phyloP scores from a whole-genome alignment of 805 yeast genomes.

The Hanseniaspora vineae region DNA sequence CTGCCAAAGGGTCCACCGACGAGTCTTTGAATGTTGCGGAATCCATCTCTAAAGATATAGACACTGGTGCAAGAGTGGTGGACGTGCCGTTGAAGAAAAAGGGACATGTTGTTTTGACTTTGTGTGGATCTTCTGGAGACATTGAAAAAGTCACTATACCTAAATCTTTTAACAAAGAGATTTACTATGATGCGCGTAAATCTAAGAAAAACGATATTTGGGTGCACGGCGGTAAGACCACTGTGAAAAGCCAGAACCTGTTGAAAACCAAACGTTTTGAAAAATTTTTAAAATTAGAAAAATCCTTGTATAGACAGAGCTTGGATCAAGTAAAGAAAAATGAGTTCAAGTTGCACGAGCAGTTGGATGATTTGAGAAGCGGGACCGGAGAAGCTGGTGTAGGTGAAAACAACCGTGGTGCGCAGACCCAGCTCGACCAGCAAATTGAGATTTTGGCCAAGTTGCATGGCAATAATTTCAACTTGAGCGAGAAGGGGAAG shows the following conservation, averaged over 20 bases:
- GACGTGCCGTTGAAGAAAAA: constrained; percentile 62
- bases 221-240: constrained; percentile 58
- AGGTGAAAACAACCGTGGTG: not conserved
- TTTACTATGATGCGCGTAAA: constrained; percentile 85
- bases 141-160: constrained; percentile 84
- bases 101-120: constrained; percentile 67
- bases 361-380: constrained; percentile 1
- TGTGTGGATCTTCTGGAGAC: constrained; percentile 69
- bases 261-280: not conserved
- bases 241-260: constrained; percentile 18
- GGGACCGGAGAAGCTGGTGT: not conserved
- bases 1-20: no score
- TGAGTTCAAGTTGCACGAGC: not conserved
- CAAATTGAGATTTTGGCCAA: not conserved
- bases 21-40: no score
- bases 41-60: constrained; percentile 11
- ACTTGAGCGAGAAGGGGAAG: not conserved
- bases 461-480: not conserved
- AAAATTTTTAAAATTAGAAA: not conserved
- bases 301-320: not conserved
- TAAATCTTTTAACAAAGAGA: constrained; percentile 50
- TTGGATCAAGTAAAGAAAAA: not conserved
- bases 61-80: constrained; percentile 44
- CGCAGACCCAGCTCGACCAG: not conserved
- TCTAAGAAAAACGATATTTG: constrained; percentile 76